phyloP scores from a whole-genome alignment of 2,329 filamentous ascomycete species.

The Hymenoscyphus linearis region DNA sequence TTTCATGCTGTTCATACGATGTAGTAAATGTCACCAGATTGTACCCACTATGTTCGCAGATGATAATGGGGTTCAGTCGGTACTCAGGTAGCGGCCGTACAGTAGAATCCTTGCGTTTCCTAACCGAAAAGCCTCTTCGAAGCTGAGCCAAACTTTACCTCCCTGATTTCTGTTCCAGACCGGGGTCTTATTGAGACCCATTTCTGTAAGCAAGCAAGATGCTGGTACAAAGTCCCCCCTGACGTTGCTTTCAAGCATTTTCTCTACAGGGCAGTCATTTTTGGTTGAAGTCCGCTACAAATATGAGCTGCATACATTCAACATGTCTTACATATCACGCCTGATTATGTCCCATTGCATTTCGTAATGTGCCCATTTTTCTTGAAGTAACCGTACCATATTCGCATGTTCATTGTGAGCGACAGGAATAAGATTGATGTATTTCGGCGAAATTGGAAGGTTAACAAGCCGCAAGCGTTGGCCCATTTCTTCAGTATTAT shows the following conservation, averaged over 20 bases:
- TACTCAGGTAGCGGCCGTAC: not conserved
- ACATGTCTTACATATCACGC: not conserved
- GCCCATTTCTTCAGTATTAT: not conserved
- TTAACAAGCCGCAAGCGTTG: not conserved
- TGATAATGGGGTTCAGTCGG: not conserved
- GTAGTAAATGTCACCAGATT: not conserved
- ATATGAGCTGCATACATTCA: not conserved
- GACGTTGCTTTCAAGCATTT: not conserved
- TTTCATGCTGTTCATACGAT: not conserved
- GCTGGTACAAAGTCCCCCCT: not conserved
- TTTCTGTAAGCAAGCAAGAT: not conserved
- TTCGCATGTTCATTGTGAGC: not conserved
- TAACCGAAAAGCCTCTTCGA: not conserved
- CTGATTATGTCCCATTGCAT: no score
- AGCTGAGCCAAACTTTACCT: not conserved
- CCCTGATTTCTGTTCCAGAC: not conserved
- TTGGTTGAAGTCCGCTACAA: not conserved
- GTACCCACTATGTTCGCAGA: no score
- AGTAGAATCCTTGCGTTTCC: not conserved
- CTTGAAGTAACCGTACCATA: not conserved
- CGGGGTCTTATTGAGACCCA: not conserved
- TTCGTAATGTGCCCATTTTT: not conserved
- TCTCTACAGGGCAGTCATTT: not conserved
- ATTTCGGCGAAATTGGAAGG: no score
- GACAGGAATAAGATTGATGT: not conserved